A percentile compares a stretch with the other conserved stretches of the same genome.
phyloP scores from a whole-genome alignment of 306 rosid species.

The Vicia sativa region DNA sequence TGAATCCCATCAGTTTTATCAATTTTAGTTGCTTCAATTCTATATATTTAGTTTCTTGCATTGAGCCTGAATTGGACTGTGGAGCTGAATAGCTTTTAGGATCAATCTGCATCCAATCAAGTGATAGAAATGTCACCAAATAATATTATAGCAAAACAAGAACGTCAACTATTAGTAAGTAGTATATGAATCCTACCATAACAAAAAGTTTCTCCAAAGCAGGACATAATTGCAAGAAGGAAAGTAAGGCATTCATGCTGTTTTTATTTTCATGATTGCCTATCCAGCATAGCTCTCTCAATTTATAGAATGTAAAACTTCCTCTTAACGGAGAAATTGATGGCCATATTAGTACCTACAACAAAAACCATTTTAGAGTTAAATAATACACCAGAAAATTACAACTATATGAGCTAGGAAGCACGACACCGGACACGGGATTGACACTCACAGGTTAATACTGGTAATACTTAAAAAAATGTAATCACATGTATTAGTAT shows the following conservation, averaged over 20 bases:
- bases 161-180: background rate
- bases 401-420: background rate
- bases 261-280: constrained; percentile 44
- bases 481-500: background rate
- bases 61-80: constrained; percentile 3
- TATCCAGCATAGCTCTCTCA: constrained; percentile 76
- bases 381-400: too few relatives aligned
- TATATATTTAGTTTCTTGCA: constrained; percentile 30
- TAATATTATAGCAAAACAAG: too few relatives aligned
- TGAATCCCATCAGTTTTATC: constrained; percentile 56
- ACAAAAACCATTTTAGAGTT: constrained; percentile 21
- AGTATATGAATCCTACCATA: constrained; percentile 43
- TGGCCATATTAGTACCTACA: constrained; percentile 72
- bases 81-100: constrained; percentile 38
- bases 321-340: constrained; percentile 52
- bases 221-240: constrained; percentile 68
- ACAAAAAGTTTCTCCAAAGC: constrained; percentile 61
- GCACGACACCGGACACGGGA: background rate
- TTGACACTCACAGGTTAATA: background rate
- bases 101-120: constrained; percentile 53
- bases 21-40: constrained; percentile 50
- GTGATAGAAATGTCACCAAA: background rate
- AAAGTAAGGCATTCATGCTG: constrained; percentile 49
- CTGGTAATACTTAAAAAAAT: background rate
- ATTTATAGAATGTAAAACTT: constrained; percentile 65